Evolutionary conservation across 345 rosid species (phyloP).

Genomic region (Mangifera indica): DNA sequence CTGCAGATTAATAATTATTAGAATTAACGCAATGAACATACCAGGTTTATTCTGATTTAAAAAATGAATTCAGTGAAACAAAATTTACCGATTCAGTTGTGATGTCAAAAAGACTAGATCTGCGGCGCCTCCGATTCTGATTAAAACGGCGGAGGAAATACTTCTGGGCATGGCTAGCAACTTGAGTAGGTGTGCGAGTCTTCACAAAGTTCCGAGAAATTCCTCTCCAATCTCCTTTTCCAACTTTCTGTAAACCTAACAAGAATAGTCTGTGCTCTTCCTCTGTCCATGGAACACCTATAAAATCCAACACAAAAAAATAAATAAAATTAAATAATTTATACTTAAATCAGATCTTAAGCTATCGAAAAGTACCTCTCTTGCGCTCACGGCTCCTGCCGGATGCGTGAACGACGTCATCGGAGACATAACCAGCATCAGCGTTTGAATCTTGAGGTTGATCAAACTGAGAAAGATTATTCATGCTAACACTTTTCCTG

Average conservation of each 20-base stretch:
- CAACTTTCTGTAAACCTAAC: slow-evolving; percentile 64
- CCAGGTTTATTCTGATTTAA: neutral
- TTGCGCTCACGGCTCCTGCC: slow-evolving; percentile 66
- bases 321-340: neutral
- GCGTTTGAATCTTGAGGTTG: slow-evolving; percentile 48
- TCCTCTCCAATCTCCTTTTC: slow-evolving; percentile 87
- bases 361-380: slow-evolving; percentile 41
- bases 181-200: slow-evolving; percentile 80
- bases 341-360: neutral
- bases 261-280: no score
- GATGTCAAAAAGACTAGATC: no score
- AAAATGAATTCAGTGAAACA: neutral
- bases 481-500: no score
- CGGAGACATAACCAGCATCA: slow-evolving; percentile 68
- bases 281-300: slow-evolving; percentile 89
- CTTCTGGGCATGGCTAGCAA: slow-evolving; percentile 85
- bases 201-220: slow-evolving; percentile 73
- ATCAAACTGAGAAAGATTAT: slow-evolving; percentile 58
- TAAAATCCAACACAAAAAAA: neutral
- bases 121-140: slow-evolving; percentile 69
- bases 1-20: slow-evolving; percentile 25
- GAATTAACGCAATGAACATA: no score
- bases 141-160: slow-evolving; percentile 65
- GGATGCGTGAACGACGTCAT: slow-evolving; percentile 69
- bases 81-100: slow-evolving; percentile 45